Percentiles rank a stretch among this genome's conserved stretches.
Conservation (phyloP, 1,284 basidiomycete species). For the Apiotrichum veenhuisii region DNA sequence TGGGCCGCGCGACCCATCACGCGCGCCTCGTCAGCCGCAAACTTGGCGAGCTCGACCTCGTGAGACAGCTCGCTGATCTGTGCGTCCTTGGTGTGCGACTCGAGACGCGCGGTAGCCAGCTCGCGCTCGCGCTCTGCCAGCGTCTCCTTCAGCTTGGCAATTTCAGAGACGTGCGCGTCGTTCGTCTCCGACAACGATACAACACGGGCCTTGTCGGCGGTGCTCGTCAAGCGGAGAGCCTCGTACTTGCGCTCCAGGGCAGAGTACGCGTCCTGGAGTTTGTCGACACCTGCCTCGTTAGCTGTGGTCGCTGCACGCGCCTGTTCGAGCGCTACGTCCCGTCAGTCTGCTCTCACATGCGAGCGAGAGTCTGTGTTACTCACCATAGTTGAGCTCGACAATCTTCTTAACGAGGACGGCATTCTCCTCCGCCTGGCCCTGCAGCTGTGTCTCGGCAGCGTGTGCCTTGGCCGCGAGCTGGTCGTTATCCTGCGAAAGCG, state of each 20-base stretch:
- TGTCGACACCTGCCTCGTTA: background rate
- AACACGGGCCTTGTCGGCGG: no score
- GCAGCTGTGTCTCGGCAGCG: background rate
- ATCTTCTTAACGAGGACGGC: background rate
- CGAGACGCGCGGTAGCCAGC: background rate
- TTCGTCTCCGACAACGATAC: background rate
- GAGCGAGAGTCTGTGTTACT: background rate
- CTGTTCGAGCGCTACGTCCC: background rate
- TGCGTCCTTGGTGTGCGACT: constrained; percentile 2
- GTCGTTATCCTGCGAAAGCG: background rate
- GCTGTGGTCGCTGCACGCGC: background rate
- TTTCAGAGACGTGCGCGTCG: background rate
- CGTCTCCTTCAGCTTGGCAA: background rate
- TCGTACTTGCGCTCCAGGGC: background rate
- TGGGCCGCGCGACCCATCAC: background rate
- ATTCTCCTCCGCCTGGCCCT: background rate
- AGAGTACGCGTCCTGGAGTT: background rate
- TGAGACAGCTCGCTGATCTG: background rate
- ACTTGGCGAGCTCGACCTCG: background rate
- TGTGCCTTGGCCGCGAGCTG: background rate
- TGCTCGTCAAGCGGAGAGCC: background rate
- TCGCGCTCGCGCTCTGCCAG: background rate
- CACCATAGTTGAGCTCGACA: background rate
- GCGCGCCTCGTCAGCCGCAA: background rate
- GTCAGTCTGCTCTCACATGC: no score